phyloP scores from a whole-genome alignment of 192 early-diverging fungal species.

The Diversispora eburnea region DNA sequence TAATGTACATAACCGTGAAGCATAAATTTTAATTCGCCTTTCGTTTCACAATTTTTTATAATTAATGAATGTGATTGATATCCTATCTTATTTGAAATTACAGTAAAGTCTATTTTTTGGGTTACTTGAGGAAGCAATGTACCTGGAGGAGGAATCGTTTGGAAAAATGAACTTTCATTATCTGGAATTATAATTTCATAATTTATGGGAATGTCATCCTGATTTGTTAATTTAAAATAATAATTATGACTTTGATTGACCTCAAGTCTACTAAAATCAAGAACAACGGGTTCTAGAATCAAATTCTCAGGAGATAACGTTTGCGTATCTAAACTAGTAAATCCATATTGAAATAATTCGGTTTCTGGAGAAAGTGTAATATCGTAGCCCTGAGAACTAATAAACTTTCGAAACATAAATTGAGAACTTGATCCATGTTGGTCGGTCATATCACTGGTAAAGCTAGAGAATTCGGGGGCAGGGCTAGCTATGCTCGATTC shows the following conservation, averaged over 20 bases:
- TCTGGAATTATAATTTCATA: constrained; percentile 37
- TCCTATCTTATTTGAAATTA: constrained; percentile 49
- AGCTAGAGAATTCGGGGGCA: background rate
- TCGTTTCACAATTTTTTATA: constrained; percentile 42
- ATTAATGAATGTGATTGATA: constrained; percentile 49
- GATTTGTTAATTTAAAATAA: constrained; percentile 54
- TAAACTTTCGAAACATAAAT: too few relatives aligned
- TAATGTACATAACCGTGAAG: constrained; percentile 55
- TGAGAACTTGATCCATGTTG: too few relatives aligned
- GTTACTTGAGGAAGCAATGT: constrained; percentile 52
- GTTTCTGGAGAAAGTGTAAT: background rate
- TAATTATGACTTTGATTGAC: constrained; percentile 44
- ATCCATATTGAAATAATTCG: background rate
- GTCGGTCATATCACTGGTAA: too few relatives aligned
- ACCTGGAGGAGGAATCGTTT: constrained; percentile 37
- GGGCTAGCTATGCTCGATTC: background rate
- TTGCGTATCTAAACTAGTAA: background rate
- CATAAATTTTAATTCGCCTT: constrained; percentile 36
- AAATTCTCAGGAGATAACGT: constrained; percentile 23
- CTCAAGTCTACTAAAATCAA: constrained; percentile 54
- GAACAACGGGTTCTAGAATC: constrained; percentile 37
- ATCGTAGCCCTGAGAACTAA: too few relatives aligned
- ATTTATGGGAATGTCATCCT: constrained; percentile 25
- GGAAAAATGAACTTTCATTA: constrained; percentile 33
- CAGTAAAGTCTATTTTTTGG: constrained; percentile 53